Evolutionary conservation across 2,329 filamentous ascomycete genomes (phyloP), one percentile per base, ranked within the genome.

Genomic region (Diaporthe eres): DNA sequence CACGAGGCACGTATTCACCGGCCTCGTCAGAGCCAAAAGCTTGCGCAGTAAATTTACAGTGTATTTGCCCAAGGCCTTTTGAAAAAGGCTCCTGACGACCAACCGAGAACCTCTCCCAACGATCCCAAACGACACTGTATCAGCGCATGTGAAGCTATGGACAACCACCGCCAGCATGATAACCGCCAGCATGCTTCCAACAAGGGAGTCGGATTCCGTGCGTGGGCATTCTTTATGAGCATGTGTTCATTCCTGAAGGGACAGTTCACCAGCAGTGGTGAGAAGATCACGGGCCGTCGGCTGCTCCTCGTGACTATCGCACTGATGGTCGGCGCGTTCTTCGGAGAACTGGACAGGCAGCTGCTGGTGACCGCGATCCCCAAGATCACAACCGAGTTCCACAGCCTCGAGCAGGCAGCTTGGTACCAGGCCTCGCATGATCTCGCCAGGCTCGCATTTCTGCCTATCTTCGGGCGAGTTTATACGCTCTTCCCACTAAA

Each of bases 381-480:
- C 15, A 74, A 42, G 31, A 76, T 76, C 31, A 72, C 74, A 12
- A 53, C 31, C 61, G 74, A 76, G 42, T 76, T 76, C 42, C 39
- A 61, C 22, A 65, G 71, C 3, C 60, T 76, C 4, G 71, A 49
- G 28, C 57, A 76, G 12, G 61, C 65, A 1, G 71, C 58, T 25
- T 76, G 74, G 74, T 76, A 76, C 12, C 65, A 68, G 4, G 47
- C 65, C 9, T 53, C 65, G 4, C 44, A 53, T 15, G 47, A 68
- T n/a, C 65, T 68, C 10, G 65, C 47, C 8, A 37, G 47, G 47
- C 65, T 68, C 10, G 65, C 65, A 7, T 68, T 68, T 5, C 47
- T 68, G 31, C 65, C 65, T 2, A 68, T 68, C 3, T 68, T 53
- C 22, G 65, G 65, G 0, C 65, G 65, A 2, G 44, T 68, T 3